A percentile compares a stretch with the other conserved stretches of the same genome.
These are phyloP conservation scores for Tothia fuscella DNA, from an alignment of 2,329 filamentous ascomycete genomes.

Conservation along the genomic window DNA sequence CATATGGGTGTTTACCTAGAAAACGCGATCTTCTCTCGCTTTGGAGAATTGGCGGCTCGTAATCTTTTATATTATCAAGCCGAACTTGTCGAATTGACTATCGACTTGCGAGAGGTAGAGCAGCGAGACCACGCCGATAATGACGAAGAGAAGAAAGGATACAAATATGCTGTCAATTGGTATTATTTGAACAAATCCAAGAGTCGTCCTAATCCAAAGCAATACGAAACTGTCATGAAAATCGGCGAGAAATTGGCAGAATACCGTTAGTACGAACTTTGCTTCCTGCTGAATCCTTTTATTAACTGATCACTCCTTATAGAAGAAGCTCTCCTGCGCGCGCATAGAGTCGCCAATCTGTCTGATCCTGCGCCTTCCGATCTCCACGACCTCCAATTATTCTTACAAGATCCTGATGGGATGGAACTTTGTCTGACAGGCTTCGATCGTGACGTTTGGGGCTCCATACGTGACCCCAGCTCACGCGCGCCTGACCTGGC, in stretches of 20 bases:
- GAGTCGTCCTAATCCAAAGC: no score
- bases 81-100: neutral
- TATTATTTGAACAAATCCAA: no score
- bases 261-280: no score
- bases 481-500: neutral
- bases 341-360: neutral
- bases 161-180: no score
- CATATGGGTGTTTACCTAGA: neutral
- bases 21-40: neutral
- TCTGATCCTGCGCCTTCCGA: neutral
- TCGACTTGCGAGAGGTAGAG: neutral
- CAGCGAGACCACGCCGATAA: neutral
- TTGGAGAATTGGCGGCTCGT: neutral
- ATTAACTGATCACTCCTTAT: no score
- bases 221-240: no score
- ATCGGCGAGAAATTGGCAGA: no score
- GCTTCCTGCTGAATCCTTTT: no score
- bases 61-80: slow-evolving; percentile 1
- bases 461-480: neutral
- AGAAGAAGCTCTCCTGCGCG: neutral
- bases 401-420: neutral
- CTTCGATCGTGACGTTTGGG: neutral
- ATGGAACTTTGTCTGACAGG: neutral
- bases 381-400: neutral
- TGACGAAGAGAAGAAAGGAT: no score